These are phyloP conservation scores for Neonectria sp. DNA, from an alignment of 2,329 filamentous ascomycete species.

Conservation along the genomic window DNA sequence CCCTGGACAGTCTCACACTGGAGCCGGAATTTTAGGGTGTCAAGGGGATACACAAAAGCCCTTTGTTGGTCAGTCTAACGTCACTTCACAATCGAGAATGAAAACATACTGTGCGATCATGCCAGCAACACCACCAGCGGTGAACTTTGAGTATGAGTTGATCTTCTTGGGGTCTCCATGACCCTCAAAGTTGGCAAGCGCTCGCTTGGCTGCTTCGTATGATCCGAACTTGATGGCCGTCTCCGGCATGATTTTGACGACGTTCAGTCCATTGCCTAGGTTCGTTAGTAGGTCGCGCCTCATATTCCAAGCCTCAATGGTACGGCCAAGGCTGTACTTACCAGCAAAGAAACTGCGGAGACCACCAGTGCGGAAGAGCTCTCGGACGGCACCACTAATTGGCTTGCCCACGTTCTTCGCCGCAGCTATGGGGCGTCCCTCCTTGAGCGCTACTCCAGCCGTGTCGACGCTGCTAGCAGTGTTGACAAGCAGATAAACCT, in stretches of 20 bases:
- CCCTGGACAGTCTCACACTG: conserved; percentile 95
- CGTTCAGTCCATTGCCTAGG: conserved; percentile 95
- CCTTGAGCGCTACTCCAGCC: conserved; percentile 76
- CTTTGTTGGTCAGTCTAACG: conserved; percentile 55
- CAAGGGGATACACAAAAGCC: conserved; percentile 94
- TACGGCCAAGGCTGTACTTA: conserved; percentile 59
- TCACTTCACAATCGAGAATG: background rate
- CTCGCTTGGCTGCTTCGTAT: conserved; percentile 94
- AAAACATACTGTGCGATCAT: conserved; percentile 89
- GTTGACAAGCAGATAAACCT: conserved; percentile 97
- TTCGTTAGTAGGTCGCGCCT: conserved; percentile 25
- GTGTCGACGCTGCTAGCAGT: conserved; percentile 69
- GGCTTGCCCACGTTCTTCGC: conserved; percentile 77
- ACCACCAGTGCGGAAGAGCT: conserved; percentile 89
- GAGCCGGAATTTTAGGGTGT: conserved; percentile 86
- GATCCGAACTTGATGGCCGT: conserved; percentile 98
- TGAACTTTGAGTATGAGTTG: conserved; percentile 87
- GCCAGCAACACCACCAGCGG: conserved; percentile 90
- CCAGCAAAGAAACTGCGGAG: conserved; percentile 93
- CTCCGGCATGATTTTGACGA: conserved; percentile 98
- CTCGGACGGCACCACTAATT: conserved; percentile 79
- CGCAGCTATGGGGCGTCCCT: conserved; percentile 76
- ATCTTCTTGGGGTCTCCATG: conserved; percentile 86
- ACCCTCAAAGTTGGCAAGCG: conserved; percentile 88
- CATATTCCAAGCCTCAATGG: background rate